Conservation (phyloP, 2,329 filamentous ascomycete genomes). For the Alternaria angustiovoidea region DNA sequence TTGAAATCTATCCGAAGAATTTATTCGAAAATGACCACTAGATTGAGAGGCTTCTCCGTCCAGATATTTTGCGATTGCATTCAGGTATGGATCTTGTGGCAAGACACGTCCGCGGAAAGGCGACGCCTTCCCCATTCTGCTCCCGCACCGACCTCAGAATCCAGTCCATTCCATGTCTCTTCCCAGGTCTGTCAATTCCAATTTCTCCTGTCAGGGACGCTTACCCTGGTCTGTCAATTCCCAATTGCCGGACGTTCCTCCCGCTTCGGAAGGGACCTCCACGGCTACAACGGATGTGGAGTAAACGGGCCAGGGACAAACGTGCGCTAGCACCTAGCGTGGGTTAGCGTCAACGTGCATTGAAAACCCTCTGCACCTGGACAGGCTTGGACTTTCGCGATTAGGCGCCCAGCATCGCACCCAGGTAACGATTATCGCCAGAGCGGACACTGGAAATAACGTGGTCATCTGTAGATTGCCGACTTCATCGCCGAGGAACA, state of each 20-base stretch:
- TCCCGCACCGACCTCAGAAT: conserved; percentile 1
- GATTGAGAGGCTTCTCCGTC: not conserved
- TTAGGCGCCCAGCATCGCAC: not conserved
- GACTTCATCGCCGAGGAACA: conserved; percentile 1
- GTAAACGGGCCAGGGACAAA: conserved; percentile 13
- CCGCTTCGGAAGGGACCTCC: conserved; percentile 14
- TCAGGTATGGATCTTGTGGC: not conserved
- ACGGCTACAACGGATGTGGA: conserved; percentile 6
- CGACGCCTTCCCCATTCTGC: conserved; percentile 9
- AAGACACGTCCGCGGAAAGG: conserved; percentile 1
- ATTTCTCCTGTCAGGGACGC: conserved; percentile 11
- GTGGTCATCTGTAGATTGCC: conserved; percentile 11
- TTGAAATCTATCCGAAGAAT: not conserved
- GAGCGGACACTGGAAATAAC: not conserved
- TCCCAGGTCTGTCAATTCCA: not conserved
- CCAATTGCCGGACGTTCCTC: conserved; percentile 12
- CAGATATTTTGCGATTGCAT: not conserved
- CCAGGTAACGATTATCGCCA: not conserved
- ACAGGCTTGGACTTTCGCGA: not conserved
- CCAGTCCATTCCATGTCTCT: not conserved
- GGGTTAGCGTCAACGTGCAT: conserved; percentile 11
- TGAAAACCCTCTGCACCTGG: conserved; percentile 4
- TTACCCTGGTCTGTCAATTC: conserved; percentile 8
- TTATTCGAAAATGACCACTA: not conserved
- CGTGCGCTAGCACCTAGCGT: not conserved